Base-by-base conservation (phyloP, 805 yeast species). In the Lipomyces spencermartinsiae region DNA sequence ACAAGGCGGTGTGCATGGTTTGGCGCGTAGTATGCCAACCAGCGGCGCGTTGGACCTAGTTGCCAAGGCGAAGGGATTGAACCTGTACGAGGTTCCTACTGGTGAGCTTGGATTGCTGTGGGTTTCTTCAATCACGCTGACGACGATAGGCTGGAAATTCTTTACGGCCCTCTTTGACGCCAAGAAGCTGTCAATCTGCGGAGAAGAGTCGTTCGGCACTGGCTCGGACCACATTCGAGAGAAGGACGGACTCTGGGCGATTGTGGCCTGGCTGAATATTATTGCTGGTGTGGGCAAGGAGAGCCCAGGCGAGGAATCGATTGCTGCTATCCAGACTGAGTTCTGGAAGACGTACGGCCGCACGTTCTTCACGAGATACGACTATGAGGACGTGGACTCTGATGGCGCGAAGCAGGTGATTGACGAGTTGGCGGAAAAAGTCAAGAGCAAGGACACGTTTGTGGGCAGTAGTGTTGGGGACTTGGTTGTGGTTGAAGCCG, bases 21-120 rank as follows among this genome's bases (percentile, higher is more conserved):
- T 95, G 62, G 99, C 99, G 12, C 86, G 99, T 77, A 91, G 97
- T 10, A 94, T 94, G 97, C 99, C 99, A 67, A 94, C 99, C 12
- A 89, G 96, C 12, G 93, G 91, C 58, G 98, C 99, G 43, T 85
- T 94, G 74, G 99, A 94, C 76, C 84, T 90, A 66, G 99, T 95
- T 31, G 98, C 97, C 37, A 86, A 86, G 77, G 83, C 83, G 67
- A 88, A 92, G 79, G 89, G 89, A 39, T 81, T 94, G 72, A 81
- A 88, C 61, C 83, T 89, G 70, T 94, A 94, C 80, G 99, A 95
- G 80, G 98, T 95, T 5, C 99, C 99, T 64, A 94, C 99, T 22
- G 99, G 98, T 22, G 34, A 53, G 56, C 1, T 22, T 25, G 33
- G 12, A 25, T 25, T 10, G 14, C 31, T n/a, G 54, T 49, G 19